Evolutionary conservation across 2,329 filamentous ascomycete species (phyloP), one percentile per base, ranked within the genome.

Genomic region (Coniochaeta prunicola): DNA sequence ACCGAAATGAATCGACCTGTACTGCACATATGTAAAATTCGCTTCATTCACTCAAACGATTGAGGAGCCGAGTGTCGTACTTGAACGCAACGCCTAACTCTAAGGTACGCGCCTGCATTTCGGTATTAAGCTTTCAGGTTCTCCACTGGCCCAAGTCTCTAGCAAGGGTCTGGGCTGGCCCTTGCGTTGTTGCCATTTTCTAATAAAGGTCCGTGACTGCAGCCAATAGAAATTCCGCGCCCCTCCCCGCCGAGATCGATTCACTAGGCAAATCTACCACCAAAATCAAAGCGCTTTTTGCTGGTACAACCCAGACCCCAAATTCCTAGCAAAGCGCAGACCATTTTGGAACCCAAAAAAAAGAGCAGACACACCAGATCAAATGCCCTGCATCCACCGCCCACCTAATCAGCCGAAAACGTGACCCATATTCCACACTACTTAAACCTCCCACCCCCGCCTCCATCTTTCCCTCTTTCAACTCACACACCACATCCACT

Each of bases 391-490:
- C 62, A 58, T 59, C 54, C 60, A 61, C 60, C 60, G 60, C 60
- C 61, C 60, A 57, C 63, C 62, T 65, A 71, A 74, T 74, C 71
- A 74, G 71, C 71, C 70, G 64, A 64, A 66, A 69, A 65, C 66
- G 63, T 67, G 63, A 64, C 63, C 60, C 59, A 57, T 58, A 53
- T 58, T 55, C 61, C 63, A 57, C 64, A 68, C 66, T 73, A 74
- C 69, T 70, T 74, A 76, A 74, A 72, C 65, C 67, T 64, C 64
- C 64, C 66, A 69, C 74, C 76, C 78, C 78, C 74, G 74, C 75
- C 66, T 67, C 69, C 63, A 63, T 66, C 63, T 67, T 76, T 75
- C 73, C 63, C 70, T 64, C 64, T 69, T 69, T 65, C 71, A 70
- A 67, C 67, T 66, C 68, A 69, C 69, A 66, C 64, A 66, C 64